Evolutionary conservation across 441 rosid species (phyloP).

Genomic region (Pelargonium cotyledonis): DNA sequence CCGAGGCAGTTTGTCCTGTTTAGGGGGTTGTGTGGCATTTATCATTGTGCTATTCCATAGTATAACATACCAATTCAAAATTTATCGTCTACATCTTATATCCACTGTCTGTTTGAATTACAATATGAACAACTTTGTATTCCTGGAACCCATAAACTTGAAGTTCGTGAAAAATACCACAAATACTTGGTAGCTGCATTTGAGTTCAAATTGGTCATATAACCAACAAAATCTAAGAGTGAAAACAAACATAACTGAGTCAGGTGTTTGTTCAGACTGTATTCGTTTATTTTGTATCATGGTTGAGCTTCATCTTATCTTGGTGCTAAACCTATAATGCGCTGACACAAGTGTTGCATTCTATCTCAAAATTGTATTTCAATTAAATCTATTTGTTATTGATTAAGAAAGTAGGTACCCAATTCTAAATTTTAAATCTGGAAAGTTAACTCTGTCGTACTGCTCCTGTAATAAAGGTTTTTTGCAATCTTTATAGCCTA

Average conservation of each 20-base stretch:
- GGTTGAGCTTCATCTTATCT: too few relatives aligned
- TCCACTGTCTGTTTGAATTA: background rate
- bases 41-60: background rate
- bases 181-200: background rate
- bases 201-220: background rate
- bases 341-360: background rate
- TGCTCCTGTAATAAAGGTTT: too few relatives aligned
- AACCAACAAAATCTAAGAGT: background rate
- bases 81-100: background rate
- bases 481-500: background rate
- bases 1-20: background rate
- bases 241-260: background rate
- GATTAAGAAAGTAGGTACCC: background rate
- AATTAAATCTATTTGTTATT: background rate
- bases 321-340: background rate
- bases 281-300: background rate
- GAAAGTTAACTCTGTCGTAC: too few relatives aligned
- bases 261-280: background rate
- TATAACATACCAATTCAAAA: background rate
- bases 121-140: background rate
- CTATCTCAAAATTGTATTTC: background rate
- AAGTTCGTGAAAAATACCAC: background rate
- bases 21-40: background rate
- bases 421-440: constrained; percentile 15
- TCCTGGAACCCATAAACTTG: background rate